A percentile compares a stretch with the other conserved stretches of the same genome.
phyloP scores from a whole-genome alignment of 352 stramenopile genomes.

The Phytophthora tentaculata region DNA sequence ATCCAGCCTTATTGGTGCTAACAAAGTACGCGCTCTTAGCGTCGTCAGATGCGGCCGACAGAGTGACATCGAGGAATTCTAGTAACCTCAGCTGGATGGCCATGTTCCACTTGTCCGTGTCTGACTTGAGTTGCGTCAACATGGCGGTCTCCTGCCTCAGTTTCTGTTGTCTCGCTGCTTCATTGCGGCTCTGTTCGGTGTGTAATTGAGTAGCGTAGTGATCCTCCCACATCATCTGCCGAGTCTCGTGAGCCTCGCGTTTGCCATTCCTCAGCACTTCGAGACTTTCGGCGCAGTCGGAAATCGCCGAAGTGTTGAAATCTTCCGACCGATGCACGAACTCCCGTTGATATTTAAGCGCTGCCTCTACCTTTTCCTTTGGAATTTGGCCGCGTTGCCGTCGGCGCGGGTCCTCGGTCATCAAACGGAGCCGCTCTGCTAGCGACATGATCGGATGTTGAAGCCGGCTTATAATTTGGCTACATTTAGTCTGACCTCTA shows the following conservation, averaged over 20 bases:
- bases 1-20: slow-evolving; percentile 47
- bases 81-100: slow-evolving; percentile 59
- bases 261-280: slow-evolving; percentile 47
- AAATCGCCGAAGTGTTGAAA: slow-evolving; percentile 57
- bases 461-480: slow-evolving; percentile 4
- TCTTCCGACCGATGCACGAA: slow-evolving; percentile 42
- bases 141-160: slow-evolving; percentile 59
- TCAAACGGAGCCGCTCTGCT: slow-evolving; percentile 53
- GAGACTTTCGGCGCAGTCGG: slow-evolving; percentile 61
- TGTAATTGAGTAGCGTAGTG: slow-evolving; percentile 45
- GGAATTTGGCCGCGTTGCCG: slow-evolving; percentile 61
- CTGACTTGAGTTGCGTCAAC: slow-evolving; percentile 57
- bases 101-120: slow-evolving; percentile 77
- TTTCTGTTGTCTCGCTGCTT: slow-evolving; percentile 43
- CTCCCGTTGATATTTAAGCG: slow-evolving; percentile 50
- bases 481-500: slow-evolving; percentile 19
- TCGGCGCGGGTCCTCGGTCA: slow-evolving; percentile 45
- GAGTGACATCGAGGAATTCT: slow-evolving; percentile 45
- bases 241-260: slow-evolving; percentile 56
- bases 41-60: slow-evolving; percentile 29
- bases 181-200: slow-evolving; percentile 24
- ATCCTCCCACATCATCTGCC: slow-evolving; percentile 76
- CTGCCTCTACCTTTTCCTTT: slow-evolving; percentile 42
- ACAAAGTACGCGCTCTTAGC: slow-evolving; percentile 43
- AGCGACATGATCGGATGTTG: slow-evolving; percentile 19